phyloP scores from a whole-genome alignment of 2,329 filamentous ascomycete species.

The Calonectria hongkongensis region DNA sequence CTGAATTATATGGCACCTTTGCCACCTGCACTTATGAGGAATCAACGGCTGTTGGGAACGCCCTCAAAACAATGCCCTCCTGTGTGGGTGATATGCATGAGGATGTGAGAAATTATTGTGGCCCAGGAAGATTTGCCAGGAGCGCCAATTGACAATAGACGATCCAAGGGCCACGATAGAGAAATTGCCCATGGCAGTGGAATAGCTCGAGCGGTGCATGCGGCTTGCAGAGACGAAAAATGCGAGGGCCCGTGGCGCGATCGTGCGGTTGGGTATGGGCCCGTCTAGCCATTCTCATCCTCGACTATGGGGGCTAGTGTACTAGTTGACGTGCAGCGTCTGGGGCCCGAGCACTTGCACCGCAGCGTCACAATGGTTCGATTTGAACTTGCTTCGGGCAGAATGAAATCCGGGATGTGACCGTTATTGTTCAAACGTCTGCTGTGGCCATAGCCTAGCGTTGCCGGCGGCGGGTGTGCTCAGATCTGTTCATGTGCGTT shows the following conservation, averaged over 20 bases:
- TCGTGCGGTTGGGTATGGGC: slow-evolving; percentile 26
- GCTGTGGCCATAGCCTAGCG: slow-evolving; percentile 7
- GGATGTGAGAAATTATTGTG: slow-evolving; percentile 2
- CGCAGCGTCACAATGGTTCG: slow-evolving; percentile 36
- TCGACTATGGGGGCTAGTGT: slow-evolving; percentile 19
- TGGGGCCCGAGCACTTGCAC: slow-evolving; percentile 31
- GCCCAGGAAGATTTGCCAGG: slow-evolving; percentile 12
- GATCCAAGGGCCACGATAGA: slow-evolving; percentile 5
- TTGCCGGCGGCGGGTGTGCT: slow-evolving; percentile 12
- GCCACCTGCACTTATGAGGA: slow-evolving; percentile 12
- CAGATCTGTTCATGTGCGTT: slow-evolving; percentile 23
- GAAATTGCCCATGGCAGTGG: slow-evolving; percentile 13
- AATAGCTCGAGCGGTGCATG: slow-evolving; percentile 32
- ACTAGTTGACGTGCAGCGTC: slow-evolving; percentile 40
- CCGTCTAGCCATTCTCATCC: slow-evolving; percentile 33
- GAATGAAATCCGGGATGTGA: slow-evolving; percentile 34
- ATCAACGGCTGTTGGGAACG: slow-evolving; percentile 11
- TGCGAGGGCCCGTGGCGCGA: slow-evolving; percentile 34
- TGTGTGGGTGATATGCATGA: slow-evolving; percentile 31
- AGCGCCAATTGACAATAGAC: slow-evolving; percentile 4
- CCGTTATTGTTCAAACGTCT: slow-evolving; percentile 21
- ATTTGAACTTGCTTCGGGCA: slow-evolving; percentile 41
- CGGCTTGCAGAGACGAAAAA: slow-evolving; percentile 10
- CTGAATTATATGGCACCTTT: slow-evolving; percentile 10
- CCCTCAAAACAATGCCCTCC: slow-evolving; percentile 18